Base-by-base conservation (phyloP, 1,139 yeast species). In the Saccharomyces hybrid region DNA sequence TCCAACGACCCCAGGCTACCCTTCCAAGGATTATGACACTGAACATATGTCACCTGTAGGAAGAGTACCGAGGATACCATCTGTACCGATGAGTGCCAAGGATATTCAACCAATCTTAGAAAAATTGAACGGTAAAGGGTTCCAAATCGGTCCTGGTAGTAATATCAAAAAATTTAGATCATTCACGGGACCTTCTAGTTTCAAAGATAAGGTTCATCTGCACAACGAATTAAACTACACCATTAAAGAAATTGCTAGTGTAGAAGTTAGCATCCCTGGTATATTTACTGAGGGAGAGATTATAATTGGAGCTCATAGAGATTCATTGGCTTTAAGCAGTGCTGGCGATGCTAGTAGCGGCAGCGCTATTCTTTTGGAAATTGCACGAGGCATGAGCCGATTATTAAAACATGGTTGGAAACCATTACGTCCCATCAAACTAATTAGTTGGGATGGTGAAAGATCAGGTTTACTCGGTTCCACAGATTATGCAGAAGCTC, bases 1-100 rank as follows among this genome's bases (percentile, higher is more conserved):
- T 65, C 91, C 91, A 42, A 83, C 90, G 1, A 83, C 86, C 46
- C 83, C 87, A 1, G 79, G 78, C 3, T 75, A 73, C 70, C 69
- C 81, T n/a, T 66, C 77, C 8, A 69, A 70, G 41, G 63, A 63
- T 28, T 60, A 64, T 2, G 58, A 66, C 25, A 71, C 73, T 7
- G 74, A 70, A 53, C 64, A 80, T 50, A 56, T 65, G 5, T 64
- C 73, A 23, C 79, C 82, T 0, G 63, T 66, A 23, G 73, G 67
- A 6, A 77, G 79, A 32, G 77, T 77, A 3, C 83, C 83, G 0
- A 65, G 68, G 38, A 74, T 73, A 42, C 81, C 80, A 0, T 71
- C 73, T 2, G 57, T 74, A 4, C 76, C 78, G 1, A 60, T 79
- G 46, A 77, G 80, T 59, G 70, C 65, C 23, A 60, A 68, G 5